These are phyloP conservation scores for Penicillium brasilianum DNA, from an alignment of 2,329 filamentous ascomycete species.

Conservation along the genomic window DNA sequence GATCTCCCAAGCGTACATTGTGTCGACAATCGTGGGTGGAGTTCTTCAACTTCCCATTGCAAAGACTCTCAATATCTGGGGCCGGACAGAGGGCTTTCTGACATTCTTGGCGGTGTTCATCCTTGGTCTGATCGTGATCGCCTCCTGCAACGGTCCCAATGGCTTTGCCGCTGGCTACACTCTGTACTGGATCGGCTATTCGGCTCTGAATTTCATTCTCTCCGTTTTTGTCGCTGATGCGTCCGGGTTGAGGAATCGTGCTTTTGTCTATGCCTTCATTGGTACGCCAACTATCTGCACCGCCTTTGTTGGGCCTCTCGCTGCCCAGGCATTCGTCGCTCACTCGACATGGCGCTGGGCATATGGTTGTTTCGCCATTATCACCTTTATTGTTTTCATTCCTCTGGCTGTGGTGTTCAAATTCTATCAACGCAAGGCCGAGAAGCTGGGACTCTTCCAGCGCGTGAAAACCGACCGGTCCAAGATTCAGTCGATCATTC, in stretches of 20 bases:
- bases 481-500: constrained; percentile 50
- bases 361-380: constrained; percentile 63
- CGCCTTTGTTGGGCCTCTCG: constrained; percentile 58
- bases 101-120: constrained; percentile 55
- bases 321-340: constrained; percentile 54
- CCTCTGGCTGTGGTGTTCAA: constrained; percentile 61
- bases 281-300: constrained; percentile 64
- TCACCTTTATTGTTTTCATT: constrained; percentile 58
- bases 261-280: constrained; percentile 62
- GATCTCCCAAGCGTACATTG: constrained; percentile 57
- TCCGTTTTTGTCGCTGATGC: constrained; percentile 66
- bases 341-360: constrained; percentile 63
- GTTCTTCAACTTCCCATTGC: constrained; percentile 64
- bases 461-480: constrained; percentile 50
- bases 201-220: constrained; percentile 59
- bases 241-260: constrained; percentile 61
- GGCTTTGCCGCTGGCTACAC: constrained; percentile 61
- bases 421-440: constrained; percentile 61
- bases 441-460: constrained; percentile 56
- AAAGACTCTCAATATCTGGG: constrained; percentile 67
- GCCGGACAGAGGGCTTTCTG: constrained; percentile 63
- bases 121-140: constrained; percentile 63
- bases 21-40: constrained; percentile 61
- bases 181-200: constrained; percentile 59
- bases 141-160: constrained; percentile 62